Percentiles rank a stretch among this genome's conserved stretches.
Evolutionary conservation across 805 yeast species (phyloP).

Genomic region (Hanseniaspora meyeri): DNA sequence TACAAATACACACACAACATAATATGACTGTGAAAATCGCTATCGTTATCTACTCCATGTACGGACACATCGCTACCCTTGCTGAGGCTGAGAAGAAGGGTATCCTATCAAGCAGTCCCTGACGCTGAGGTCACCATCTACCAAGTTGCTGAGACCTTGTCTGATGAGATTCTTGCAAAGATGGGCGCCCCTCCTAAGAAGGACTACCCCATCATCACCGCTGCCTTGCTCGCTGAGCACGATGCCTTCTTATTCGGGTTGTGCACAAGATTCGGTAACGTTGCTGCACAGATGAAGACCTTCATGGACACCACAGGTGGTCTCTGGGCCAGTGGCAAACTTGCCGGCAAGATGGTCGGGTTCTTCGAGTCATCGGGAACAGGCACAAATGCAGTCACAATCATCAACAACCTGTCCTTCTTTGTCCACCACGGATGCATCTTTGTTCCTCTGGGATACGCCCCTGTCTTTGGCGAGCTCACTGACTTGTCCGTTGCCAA

Average conservation of each 20-base stretch:
- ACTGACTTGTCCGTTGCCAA: slow-evolving; percentile 44
- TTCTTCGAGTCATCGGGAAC: slow-evolving; percentile 63
- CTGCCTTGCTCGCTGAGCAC: slow-evolving; percentile 45
- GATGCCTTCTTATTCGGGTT: slow-evolving; percentile 78
- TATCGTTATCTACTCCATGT: slow-evolving; percentile 66
- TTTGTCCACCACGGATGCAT: slow-evolving; percentile 72
- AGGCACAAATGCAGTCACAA: slow-evolving; percentile 71
- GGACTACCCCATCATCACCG: slow-evolving; percentile 50
- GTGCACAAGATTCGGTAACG: slow-evolving; percentile 75
- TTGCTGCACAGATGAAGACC: slow-evolving; percentile 65
- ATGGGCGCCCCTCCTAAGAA: slow-evolving; percentile 57
- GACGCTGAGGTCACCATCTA: slow-evolving; percentile 43
- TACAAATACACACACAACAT: no score
- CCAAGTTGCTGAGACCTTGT: slow-evolving; percentile 71
- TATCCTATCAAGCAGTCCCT: slow-evolving; percentile 56
- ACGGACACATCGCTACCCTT: slow-evolving; percentile 60
- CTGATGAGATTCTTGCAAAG: slow-evolving; percentile 45
- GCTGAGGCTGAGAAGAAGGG: slow-evolving; percentile 64
- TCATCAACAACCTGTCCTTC: slow-evolving; percentile 49
- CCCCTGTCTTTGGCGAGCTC: slow-evolving; percentile 41
- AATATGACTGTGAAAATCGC: slow-evolving; percentile 44
- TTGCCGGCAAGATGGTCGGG: slow-evolving; percentile 64
- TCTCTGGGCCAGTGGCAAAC: slow-evolving; percentile 63
- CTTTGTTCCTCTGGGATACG: slow-evolving; percentile 69
- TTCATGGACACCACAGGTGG: slow-evolving; percentile 73